Percentiles rank a stretch among this genome's conserved stretches.
These are phyloP conservation scores for Naegleria fowleri DNA, from an alignment of 208 protist genomes.

Conservation along the genomic window DNA sequence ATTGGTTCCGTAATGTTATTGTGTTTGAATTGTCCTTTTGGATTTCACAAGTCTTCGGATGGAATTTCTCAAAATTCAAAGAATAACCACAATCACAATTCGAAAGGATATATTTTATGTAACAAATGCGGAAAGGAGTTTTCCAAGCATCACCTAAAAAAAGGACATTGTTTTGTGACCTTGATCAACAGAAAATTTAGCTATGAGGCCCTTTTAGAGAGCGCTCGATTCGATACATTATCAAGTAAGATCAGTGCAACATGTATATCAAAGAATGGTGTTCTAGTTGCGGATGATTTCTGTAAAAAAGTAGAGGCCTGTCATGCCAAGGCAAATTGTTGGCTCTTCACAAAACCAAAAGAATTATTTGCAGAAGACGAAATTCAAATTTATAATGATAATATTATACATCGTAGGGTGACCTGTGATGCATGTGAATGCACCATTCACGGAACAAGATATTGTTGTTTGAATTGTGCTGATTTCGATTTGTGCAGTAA, in stretches of 20 bases:
- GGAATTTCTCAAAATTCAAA: no score
- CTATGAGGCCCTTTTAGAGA: neutral
- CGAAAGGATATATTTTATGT: neutral
- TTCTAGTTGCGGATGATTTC: neutral
- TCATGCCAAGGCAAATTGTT: no score
- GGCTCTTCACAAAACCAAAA: neutral
- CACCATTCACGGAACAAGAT: neutral
- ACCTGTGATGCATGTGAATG: neutral
- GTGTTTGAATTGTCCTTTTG: no score
- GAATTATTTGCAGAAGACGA: neutral
- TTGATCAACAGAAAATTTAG: neutral
- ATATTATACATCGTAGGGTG: neutral
- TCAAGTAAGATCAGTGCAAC: neutral
- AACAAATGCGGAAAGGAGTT: neutral
- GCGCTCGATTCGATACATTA: neutral
- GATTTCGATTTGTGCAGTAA: neutral
- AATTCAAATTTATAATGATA: neutral
- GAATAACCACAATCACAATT: no score
- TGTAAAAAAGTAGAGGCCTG: neutral
- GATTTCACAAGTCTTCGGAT: no score
- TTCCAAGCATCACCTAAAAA: neutral
- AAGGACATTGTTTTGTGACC: neutral
- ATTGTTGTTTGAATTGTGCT: neutral
- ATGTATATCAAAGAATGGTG: neutral
- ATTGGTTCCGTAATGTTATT: no score